A percentile compares a stretch with the other conserved stretches of the same genome.
These are phyloP conservation scores for Colletotrichum aenigma DNA, from an alignment of 2,329 filamentous ascomycete species.

Conservation along the genomic window DNA sequence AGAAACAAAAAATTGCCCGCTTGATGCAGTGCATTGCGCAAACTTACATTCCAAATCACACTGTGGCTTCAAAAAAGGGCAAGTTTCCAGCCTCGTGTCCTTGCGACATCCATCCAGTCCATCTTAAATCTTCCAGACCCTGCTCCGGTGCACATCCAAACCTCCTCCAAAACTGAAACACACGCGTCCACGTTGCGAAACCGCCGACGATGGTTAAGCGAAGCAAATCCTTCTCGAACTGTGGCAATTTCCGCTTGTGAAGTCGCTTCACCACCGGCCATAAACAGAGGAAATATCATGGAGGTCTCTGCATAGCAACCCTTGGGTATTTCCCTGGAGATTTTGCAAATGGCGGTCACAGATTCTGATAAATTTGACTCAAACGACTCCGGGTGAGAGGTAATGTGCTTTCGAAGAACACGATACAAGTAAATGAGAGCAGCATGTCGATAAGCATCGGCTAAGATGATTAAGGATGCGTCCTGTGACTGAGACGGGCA, in stretches of 20 bases:
- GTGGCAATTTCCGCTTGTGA: not conserved
- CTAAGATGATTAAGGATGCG: not conserved
- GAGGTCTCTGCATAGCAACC: not conserved
- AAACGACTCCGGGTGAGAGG: not conserved
- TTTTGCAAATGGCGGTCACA: not conserved
- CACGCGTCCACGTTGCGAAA: not conserved
- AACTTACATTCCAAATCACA: not conserved
- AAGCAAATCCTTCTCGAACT: not conserved
- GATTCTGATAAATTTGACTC: not conserved
- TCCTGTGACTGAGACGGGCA: not conserved
- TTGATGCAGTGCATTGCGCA: not conserved
- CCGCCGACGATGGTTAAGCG: not conserved
- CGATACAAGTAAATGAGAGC: not conserved
- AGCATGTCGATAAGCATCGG: not conserved
- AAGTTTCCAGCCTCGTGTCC: not conserved
- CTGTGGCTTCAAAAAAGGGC: not conserved
- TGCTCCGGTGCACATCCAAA: not conserved
- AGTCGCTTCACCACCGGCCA: not conserved
- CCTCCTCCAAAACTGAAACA: not conserved
- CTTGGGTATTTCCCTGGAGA: not conserved
- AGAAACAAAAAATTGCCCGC: not conserved
- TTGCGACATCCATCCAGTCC: not conserved
- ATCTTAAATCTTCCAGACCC: not conserved
- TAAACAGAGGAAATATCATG: not conserved
- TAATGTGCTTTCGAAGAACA: not conserved